Evolutionary conservation across 768 basidiomycete genomes (phyloP), one percentile per base, ranked within the genome.

Genomic region (Kockovaella imperatae): DNA sequence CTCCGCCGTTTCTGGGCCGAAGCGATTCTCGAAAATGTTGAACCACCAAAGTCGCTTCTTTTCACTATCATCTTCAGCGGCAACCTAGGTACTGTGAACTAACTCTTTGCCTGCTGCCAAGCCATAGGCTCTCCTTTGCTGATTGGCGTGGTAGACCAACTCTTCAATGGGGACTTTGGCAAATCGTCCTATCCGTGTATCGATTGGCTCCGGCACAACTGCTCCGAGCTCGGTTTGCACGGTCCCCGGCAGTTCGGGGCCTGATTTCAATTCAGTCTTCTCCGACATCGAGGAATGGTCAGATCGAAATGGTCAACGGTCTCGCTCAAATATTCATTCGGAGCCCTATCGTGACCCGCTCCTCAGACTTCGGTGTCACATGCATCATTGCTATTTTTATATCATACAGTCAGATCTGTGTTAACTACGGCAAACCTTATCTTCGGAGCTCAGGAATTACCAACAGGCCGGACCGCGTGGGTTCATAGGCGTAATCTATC

Each of bases 81-180:
- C 25, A 28, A 11, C 17, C 8, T 44, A 25, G 1, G 6, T 30
- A 7, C 4, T 18, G 38, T 18, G 24, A 23, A 2, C 38, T n/a
- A 3, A 18, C 38, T 39, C 5, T 18, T 23, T 39, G 38, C 18
- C 2, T 3, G 13, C 38, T 13, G 17, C 13, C 25, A 17, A 18
- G 6, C 29, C 42, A 7, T 44, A 44, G 13, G 21, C 17, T 5
- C 6, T 11, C 17, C 42, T 7, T 30, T 44, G 42, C 10, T 29
- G 14, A 17, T 44, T 44, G 42, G 42, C 42, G 25, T 44, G 17
- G 42, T 44, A 44, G 24, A 44, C 26, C 10, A 44, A 17, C 13
- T 30, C 42, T 18, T 44, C 42, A 13, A 44, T 30, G 3, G 42
- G 42, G 28, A 44, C 24, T 23, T n/a, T 18, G 13, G 42, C 42